phyloP scores from a whole-genome alignment of 2,329 filamentous ascomycete species.

The Aspergillus melleus region DNA sequence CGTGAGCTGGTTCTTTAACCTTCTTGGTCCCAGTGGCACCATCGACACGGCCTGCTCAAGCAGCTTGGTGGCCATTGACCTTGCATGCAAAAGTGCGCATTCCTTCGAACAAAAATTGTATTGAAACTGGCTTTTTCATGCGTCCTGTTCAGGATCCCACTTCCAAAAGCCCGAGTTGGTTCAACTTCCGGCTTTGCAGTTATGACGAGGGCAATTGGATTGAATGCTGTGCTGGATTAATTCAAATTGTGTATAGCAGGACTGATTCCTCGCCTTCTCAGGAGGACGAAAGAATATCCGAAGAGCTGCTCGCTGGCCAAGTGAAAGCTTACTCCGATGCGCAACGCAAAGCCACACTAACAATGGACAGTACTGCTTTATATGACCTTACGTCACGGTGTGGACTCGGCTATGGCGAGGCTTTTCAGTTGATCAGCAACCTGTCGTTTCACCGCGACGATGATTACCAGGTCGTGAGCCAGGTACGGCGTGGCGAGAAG shows the following conservation, averaged over 20 bases:
- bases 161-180: constrained; percentile 4
- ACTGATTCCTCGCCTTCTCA: background rate
- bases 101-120: background rate
- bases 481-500: background rate
- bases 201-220: constrained; percentile 3
- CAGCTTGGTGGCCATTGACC: constrained; percentile 25
- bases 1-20: constrained; percentile 28
- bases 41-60: constrained; percentile 32
- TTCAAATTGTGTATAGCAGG: constrained; percentile 5
- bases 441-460: background rate
- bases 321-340: background rate
- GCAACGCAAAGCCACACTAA: no score
- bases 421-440: background rate
- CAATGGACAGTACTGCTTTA: background rate
- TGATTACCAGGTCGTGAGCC: background rate
- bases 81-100: constrained; percentile 15
- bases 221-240: constrained; percentile 5
- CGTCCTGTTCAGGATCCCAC: background rate
- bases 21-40: constrained; percentile 29
- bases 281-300: background rate
- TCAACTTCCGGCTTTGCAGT: constrained; percentile 6
- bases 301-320: background rate
- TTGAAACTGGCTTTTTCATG: background rate
- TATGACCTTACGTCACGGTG: background rate
- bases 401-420: background rate